Percentiles rank a stretch among this genome's conserved stretches.
Evolutionary conservation across 345 rosid genomes (phyloP).

Genomic region (Camelina sativa): DNA sequence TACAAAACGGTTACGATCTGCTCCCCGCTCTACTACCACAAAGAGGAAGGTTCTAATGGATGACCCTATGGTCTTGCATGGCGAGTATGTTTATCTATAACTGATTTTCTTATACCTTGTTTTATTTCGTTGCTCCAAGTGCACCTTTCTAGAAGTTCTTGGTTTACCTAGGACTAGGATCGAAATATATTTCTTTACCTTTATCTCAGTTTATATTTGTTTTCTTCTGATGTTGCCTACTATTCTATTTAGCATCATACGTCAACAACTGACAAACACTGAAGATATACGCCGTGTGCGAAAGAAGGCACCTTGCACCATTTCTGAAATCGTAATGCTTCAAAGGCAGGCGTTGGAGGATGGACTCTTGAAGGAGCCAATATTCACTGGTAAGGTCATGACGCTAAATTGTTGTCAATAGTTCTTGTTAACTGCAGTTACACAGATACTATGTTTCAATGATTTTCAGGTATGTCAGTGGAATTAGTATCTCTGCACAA

Average conservation of each 20-base stretch:
- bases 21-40: constrained; percentile 59
- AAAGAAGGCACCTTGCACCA: constrained; percentile 99
- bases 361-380: constrained; percentile 66
- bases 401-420: constrained; percentile 25
- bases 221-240: constrained; percentile 37
- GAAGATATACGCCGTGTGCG: constrained; percentile 93
- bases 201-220: neutral
- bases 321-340: constrained; percentile 80
- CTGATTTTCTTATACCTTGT: neutral
- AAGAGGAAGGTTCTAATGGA: constrained; percentile 97
- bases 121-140: constrained; percentile 4
- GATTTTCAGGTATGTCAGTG: constrained; percentile 70
- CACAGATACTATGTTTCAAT: constrained; percentile 21
- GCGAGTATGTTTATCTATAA: constrained; percentile 78
- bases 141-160: constrained; percentile 10
- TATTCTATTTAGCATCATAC: constrained; percentile 70
- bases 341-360: constrained; percentile 80
- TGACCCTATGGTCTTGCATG: constrained; percentile 92
- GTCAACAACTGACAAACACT: constrained; percentile 82
- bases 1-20: constrained; percentile 64
- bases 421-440: constrained; percentile 31
- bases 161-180: neutral
- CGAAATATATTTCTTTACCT: neutral
- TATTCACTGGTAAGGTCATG: constrained; percentile 73
- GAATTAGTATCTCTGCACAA: constrained; percentile 61